A percentile compares a stretch with the other conserved stretches of the same genome.
Evolutionary conservation across 2,329 filamentous ascomycete genomes (phyloP).

Genomic region (Colletotrichum agaves): DNA sequence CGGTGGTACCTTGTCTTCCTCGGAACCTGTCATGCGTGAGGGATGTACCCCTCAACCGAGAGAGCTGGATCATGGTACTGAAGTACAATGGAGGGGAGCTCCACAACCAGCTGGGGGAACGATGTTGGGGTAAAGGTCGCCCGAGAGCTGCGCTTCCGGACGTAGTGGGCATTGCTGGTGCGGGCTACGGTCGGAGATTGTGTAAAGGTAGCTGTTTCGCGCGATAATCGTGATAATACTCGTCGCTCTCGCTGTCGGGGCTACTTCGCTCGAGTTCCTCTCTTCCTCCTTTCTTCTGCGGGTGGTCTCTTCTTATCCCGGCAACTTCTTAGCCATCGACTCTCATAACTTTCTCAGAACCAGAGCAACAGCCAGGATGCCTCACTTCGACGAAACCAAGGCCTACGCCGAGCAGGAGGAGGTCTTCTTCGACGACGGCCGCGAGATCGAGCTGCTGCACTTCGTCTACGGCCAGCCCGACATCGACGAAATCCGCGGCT

Average conservation of each 20-base stretch:
- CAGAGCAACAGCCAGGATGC: slow-evolving; percentile 1
- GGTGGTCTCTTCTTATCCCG: background rate
- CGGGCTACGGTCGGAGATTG: slow-evolving; percentile 37
- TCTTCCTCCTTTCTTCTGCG: background rate
- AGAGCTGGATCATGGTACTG: background rate
- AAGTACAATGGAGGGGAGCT: background rate
- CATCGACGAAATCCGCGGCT: slow-evolving; percentile 71
- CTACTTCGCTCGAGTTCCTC: background rate
- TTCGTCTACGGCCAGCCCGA: slow-evolving; percentile 72
- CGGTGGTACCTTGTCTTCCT: background rate
- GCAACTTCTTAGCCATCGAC: background rate
- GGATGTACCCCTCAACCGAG: background rate
- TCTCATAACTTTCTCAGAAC: background rate
- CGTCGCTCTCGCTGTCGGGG: background rate
- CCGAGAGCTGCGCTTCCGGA: slow-evolving; percentile 31
- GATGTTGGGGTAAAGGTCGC: slow-evolving; percentile 18
- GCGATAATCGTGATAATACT: slow-evolving; percentile 24
- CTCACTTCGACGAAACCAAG: slow-evolving; percentile 49
- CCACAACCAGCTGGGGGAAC: slow-evolving; percentile 1
- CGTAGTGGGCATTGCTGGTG: slow-evolving; percentile 10
- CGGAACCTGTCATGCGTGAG: background rate
- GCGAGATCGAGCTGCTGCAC: slow-evolving; percentile 78
- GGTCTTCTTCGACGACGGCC: slow-evolving; percentile 72
- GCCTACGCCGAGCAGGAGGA: slow-evolving; percentile 56
- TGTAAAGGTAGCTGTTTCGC: slow-evolving; percentile 6